phyloP scores from a whole-genome alignment of 2,329 filamentous ascomycete genomes.

The Diaporthe helianthi region DNA sequence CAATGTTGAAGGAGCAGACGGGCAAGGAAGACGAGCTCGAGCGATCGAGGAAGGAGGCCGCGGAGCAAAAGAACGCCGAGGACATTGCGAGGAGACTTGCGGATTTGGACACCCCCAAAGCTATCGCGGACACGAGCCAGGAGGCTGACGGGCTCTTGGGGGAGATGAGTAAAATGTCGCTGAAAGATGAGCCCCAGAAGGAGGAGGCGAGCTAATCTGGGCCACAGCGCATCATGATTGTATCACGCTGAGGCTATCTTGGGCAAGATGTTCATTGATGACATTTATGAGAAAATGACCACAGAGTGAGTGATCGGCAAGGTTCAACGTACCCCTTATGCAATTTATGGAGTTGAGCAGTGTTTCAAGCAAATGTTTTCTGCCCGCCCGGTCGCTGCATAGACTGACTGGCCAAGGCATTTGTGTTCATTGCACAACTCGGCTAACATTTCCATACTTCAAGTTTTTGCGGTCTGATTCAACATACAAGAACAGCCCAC shows the following conservation, averaged over 20 bases:
- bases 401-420: not conserved
- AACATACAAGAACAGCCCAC: not conserved
- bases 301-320: conserved; percentile 19
- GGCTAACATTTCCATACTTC: not conserved
- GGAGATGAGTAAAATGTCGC: conserved; percentile 47
- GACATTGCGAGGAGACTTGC: conserved; percentile 52
- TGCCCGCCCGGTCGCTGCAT: not conserved
- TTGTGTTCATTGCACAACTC: not conserved
- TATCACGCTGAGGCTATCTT: not conserved
- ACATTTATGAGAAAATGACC: not conserved
- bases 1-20: conserved; percentile 68
- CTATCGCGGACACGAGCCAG: conserved; percentile 45
- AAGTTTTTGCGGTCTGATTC: not conserved
- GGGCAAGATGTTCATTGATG: not conserved
- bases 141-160: conserved; percentile 43
- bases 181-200: conserved; percentile 43
- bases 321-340: not conserved
- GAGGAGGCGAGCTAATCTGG: conserved; percentile 35
- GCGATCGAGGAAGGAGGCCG: conserved; percentile 55
- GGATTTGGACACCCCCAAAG: conserved; percentile 51
- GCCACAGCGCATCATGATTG: conserved; percentile 27
- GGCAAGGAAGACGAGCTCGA: conserved; percentile 60
- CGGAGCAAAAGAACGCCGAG: conserved; percentile 47
- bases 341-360: not conserved
- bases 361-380: not conserved